Percentiles rank a stretch among this genome's conserved stretches.
phyloP scores from a whole-genome alignment of 1,284 basidiomycete species.

The Calocybe gambosa region DNA sequence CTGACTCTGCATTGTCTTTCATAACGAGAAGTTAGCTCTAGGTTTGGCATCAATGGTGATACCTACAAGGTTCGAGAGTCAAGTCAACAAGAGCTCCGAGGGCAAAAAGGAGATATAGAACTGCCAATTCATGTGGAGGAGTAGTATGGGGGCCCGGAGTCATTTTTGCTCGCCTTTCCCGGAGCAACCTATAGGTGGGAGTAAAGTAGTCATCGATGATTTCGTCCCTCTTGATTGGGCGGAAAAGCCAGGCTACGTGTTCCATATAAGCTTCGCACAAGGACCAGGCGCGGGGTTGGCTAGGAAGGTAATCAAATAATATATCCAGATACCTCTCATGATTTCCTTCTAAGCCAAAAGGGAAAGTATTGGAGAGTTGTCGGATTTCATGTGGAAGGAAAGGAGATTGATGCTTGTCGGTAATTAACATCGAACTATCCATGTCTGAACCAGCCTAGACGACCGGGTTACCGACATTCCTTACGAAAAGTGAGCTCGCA shows the following conservation, averaged over 20 bases:
- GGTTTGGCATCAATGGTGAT: neutral
- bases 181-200: slow-evolving; percentile 51
- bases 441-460: slow-evolving; percentile 49
- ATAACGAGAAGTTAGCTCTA: neutral
- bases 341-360: slow-evolving; percentile 35
- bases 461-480: neutral
- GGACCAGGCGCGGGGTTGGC: slow-evolving; percentile 53
- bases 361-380: slow-evolving; percentile 38
- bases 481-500: neutral
- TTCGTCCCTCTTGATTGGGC: slow-evolving; percentile 58
- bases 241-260: slow-evolving; percentile 55
- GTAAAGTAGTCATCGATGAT: slow-evolving; percentile 57
- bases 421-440: slow-evolving; percentile 23
- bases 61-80: slow-evolving; percentile 49
- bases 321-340: slow-evolving; percentile 33
- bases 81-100: slow-evolving; percentile 59
- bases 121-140: slow-evolving; percentile 49
- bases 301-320: slow-evolving; percentile 42
- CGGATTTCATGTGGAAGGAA: slow-evolving; percentile 35
- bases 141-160: slow-evolving; percentile 23
- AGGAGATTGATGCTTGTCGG: slow-evolving; percentile 28
- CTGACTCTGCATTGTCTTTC: slow-evolving; percentile 49
- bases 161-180: slow-evolving; percentile 32
- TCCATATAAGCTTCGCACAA: slow-evolving; percentile 65
- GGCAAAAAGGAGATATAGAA: slow-evolving; percentile 54